Evolutionary conservation across 257 asterid species (phyloP).

Genomic region (Thymus quinquecostatus): DNA sequence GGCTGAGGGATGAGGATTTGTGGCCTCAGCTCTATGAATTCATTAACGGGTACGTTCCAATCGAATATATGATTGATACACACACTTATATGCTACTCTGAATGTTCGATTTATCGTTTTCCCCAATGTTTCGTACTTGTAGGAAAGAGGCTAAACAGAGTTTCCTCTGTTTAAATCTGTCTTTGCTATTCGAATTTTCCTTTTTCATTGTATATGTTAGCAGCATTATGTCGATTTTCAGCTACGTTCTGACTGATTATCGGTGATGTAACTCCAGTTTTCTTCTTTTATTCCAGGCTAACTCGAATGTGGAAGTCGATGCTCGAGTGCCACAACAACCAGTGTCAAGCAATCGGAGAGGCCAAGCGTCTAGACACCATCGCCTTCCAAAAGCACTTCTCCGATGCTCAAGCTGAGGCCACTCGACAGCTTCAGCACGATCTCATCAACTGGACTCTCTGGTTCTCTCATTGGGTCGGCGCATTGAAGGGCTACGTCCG

Average conservation of each 20-base stretch:
- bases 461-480: conserved; percentile 79
- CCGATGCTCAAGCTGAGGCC: conserved; percentile 80
- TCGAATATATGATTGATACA: neutral
- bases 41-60: conserved; percentile 68
- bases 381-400: conserved; percentile 62
- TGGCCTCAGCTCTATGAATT: conserved; percentile 90
- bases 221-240: neutral
- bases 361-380: conserved; percentile 77
- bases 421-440: conserved; percentile 83
- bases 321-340: conserved; percentile 89
- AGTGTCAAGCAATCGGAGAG: conserved; percentile 79
- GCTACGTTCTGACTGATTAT: neutral
- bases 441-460: conserved; percentile 74
- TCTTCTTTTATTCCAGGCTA: conserved; percentile 44
- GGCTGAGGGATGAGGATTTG: conserved; percentile 82
- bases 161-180: too few relatives aligned
- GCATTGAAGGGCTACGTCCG: conserved; percentile 72
- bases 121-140: too few relatives aligned
- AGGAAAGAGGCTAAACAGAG: too few relatives aligned
- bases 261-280: conserved; percentile 5
- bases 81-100: neutral
- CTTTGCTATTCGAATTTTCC: too few relatives aligned
- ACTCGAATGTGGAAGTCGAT: conserved; percentile 88
- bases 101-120: neutral
- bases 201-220: too few relatives aligned